Percentiles rank a stretch among this genome's conserved stretches.
phyloP scores from a whole-genome alignment of 1,284 basidiomycete genomes.

The Mrakiaceae sp. region DNA sequence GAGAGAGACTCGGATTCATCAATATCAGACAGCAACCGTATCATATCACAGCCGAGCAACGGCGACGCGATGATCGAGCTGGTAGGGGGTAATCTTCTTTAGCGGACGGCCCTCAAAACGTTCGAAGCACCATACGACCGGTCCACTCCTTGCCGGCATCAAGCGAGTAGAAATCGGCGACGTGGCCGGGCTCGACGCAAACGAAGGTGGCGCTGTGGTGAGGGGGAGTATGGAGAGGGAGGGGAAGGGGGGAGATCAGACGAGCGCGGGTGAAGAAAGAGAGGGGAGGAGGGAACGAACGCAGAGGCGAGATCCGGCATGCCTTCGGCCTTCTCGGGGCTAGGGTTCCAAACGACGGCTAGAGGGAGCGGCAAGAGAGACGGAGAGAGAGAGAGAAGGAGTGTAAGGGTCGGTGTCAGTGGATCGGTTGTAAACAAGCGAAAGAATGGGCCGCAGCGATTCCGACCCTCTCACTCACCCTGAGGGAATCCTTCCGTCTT shows the following conservation, averaged over 20 bases:
- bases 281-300: constrained; percentile 22
- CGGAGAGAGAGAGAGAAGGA: not conserved
- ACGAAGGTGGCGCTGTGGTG: constrained; percentile 57
- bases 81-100: not conserved
- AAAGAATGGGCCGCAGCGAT: too few species aligned
- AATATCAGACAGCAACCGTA: too few species aligned
- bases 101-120: not conserved
- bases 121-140: constrained; percentile 2
- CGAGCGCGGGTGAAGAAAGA: not conserved
- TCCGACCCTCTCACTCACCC: constrained; percentile 40
- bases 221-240: not conserved
- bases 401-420: too few species aligned
- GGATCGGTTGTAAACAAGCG: too few species aligned
- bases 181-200: constrained; percentile 77
- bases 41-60: too few species aligned
- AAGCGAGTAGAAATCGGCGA: constrained; percentile 27
- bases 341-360: constrained; percentile 79
- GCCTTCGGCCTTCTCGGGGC: constrained; percentile 50
- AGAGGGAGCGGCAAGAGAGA: constrained; percentile 20
- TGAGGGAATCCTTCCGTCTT: constrained; percentile 46
- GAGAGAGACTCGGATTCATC: too few species aligned
- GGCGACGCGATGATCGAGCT: too few species aligned
- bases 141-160: constrained; percentile 12
- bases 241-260: not conserved
- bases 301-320: constrained; percentile 78